Base-by-base conservation (phyloP, 768 basidiomycete species). In the Lyophyllum atratum region DNA sequence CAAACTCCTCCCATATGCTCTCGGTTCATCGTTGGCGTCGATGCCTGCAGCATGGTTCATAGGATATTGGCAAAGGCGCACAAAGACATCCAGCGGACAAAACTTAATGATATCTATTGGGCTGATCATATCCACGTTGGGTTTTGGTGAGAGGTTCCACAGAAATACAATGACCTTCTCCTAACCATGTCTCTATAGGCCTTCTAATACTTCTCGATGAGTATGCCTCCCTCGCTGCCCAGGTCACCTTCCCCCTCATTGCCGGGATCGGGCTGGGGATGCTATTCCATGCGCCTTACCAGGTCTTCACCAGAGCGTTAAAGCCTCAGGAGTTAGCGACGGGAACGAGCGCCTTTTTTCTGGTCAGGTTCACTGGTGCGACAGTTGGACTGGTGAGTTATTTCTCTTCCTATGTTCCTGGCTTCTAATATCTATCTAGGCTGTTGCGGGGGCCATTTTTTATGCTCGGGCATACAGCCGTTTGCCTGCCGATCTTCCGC, bases 1-100 rank as follows among this genome's bases (percentile, higher is more conserved):
- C 21, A 81, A 84, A 67, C 79, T 92, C 71, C 78, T 94, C 54
- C 90, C 92, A 11, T 93, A 92, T 74, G 90, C 92, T 48, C 82
- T 93, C 50, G 92, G 91, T 49, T 89, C 92, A 31, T 92, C 92
- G 22, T 68, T 93, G 55, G 87, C 92, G 42, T 93, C 92, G 11
- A 86, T 94, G 78, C 90, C 92, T 22, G 87, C 82, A 34, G 90
- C 92, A n/a, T 90, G 89, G 89, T 80, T 89, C 63, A 89, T 93
- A 63, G 84, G 80, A 46, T 84, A 81, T 59, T 83, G 80, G 78
- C 87, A 90, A 70, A 74, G 69, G 59, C 78, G 74, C 55, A 83
- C 76, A 15, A 69, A 74, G 19, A 79, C 85, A 63, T 88, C 84
- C 15, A 77, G 76, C 45, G 86, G 84, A 48, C 88, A 89, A 70